These are phyloP conservation scores for Besnoitia besnoiti DNA, from an alignment of 169 alveolate species.

Conservation along the genomic window DNA sequence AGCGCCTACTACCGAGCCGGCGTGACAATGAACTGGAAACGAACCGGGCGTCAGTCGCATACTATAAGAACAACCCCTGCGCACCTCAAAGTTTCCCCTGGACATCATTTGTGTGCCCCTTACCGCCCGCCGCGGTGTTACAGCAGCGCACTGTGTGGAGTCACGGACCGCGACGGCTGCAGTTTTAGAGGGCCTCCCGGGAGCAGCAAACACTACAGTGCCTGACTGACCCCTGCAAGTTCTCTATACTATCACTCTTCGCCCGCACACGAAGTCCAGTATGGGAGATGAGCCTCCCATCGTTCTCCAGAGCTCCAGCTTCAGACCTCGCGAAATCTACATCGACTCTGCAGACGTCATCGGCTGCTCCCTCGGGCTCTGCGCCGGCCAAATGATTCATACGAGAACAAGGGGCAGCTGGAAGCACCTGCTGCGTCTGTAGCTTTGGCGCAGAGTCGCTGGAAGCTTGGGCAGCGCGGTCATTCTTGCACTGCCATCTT, in stretches of 20 bases:
- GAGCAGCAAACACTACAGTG: too few species aligned
- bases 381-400: not conserved
- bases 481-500: not conserved
- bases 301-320: not conserved
- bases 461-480: not conserved
- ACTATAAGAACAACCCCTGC: too few species aligned
- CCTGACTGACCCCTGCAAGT: not conserved
- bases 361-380: not conserved
- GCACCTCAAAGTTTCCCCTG: too few species aligned
- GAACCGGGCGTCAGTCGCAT: too few species aligned
- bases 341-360: not conserved
- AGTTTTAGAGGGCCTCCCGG: too few species aligned
- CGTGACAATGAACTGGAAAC: too few species aligned
- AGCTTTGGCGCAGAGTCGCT: not conserved
- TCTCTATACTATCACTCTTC: not conserved
- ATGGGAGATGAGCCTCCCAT: not conserved
- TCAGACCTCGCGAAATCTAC: not conserved
- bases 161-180: too few species aligned
- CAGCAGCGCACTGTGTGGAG: too few species aligned
- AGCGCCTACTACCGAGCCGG: too few species aligned
- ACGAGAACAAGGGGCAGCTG: not conserved
- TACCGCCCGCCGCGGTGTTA: too few species aligned
- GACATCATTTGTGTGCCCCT: too few species aligned
- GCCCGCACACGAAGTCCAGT: not conserved
- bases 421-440: not conserved